Evolutionary conservation across 352 stramenopile species (phyloP).

Genomic region (Globisporangium cederbergense): DNA sequence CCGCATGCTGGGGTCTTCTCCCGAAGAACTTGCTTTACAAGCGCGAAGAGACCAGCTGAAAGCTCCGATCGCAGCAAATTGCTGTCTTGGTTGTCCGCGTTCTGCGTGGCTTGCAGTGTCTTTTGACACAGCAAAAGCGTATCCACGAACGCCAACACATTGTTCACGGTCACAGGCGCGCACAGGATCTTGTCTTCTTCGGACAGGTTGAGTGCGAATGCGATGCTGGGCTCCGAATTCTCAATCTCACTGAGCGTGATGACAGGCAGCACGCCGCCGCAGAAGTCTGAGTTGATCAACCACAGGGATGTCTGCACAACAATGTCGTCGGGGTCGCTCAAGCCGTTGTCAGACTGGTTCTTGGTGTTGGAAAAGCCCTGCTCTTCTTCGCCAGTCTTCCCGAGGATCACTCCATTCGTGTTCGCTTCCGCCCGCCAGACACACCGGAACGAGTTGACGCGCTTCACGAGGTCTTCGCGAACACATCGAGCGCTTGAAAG

Average conservation of each 20-base stretch:
- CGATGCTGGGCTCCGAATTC: conserved; percentile 26
- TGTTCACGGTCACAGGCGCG: conserved; percentile 50
- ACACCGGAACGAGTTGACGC: conserved; percentile 54
- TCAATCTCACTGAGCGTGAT: conserved; percentile 53
- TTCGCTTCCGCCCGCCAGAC: conserved; percentile 53
- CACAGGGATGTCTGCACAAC: conserved; percentile 70
- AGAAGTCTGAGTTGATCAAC: conserved; percentile 63
- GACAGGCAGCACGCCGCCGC: conserved; percentile 52
- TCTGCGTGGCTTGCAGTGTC: conserved; percentile 10
- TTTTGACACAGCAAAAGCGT: conserved; percentile 12
- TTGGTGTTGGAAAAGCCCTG: conserved; percentile 21
- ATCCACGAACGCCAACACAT: conserved; percentile 64
- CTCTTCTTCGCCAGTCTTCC: conserved; percentile 17
- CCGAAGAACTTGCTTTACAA: conserved; percentile 65
- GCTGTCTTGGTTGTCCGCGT: conserved; percentile 1
- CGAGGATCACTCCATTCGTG: conserved; percentile 26
- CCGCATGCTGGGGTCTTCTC: conserved; percentile 57
- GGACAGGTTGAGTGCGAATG: conserved; percentile 59
- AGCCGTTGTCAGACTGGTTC: conserved; percentile 33
- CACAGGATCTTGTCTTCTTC: conserved; percentile 78
- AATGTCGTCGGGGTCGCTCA: conserved; percentile 41
- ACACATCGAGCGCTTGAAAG: conserved; percentile 56
- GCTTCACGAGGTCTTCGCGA: conserved; percentile 73
- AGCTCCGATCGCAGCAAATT: conserved; percentile 54
- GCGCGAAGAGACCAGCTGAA: conserved; percentile 57